Evolutionary conservation across 2,329 filamentous ascomycete genomes (phyloP), one percentile per base, ranked within the genome.

Genomic region (Xylaria digitata): DNA sequence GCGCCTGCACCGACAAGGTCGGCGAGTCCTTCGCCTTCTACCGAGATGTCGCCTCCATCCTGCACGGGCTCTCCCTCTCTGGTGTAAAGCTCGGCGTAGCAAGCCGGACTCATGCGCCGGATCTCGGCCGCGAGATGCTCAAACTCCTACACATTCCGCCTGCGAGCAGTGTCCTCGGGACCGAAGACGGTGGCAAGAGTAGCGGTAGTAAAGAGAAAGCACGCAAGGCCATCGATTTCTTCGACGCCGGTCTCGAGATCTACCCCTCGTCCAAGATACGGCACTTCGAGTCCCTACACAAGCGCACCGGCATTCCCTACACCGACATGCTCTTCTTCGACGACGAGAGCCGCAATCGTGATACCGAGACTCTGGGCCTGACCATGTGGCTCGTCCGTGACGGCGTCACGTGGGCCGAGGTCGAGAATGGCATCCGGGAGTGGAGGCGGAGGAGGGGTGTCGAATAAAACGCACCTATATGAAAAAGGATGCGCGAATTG

Each of bases 301-400:
- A 90, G 77, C 85, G 88, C 63, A 94, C 91, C 15, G 89, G 89
- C 1, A 79, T 97, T 2, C 81, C 83, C 6, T 97, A 88, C 75
- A 86, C 91, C 70, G 93, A 97, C 54, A 97, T 98, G 90, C 78
- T 98, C 40, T 98, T 98, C 79, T 98, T 98, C 72, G 95, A 98
- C 73, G 95, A 98, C 74, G 95, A 98, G 85, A 84, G 85, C 59
- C 82, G 95, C 67, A 98, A 98, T 76, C 84, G 88, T 65, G 94
- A 97, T 76, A 95, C 97, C 0, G 88, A 90, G 81, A 82, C 77
- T 30, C 75, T 97, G 56, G 94, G 94, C 0, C 91, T 97, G 2
- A 92, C 91, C 0, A 97, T 98, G 88, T 89, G 89, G 76, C 81
- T 97, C 56, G 90, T 98, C 0, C 82, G 87, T 63, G 90, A 97